A percentile compares a stretch with the other conserved stretches of the same genome.
phyloP scores from a whole-genome alignment of 257 asterid genomes.

The Lantana camara region DNA sequence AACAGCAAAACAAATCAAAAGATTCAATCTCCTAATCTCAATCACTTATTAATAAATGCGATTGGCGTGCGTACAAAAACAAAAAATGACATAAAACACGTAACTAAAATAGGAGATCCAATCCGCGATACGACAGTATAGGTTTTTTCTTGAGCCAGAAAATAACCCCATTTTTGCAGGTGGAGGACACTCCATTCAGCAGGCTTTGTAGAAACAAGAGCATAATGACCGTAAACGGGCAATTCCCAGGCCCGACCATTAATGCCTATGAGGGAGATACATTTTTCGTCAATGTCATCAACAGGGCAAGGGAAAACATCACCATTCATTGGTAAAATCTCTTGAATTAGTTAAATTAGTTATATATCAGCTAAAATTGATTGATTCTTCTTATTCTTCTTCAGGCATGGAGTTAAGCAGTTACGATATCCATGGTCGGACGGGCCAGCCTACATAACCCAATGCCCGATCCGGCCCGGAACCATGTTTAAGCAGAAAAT shows the following conservation, averaged over 20 bases:
- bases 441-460: constrained; percentile 58
- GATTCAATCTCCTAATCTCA: too few relatives aligned
- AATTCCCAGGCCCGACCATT: constrained; percentile 59
- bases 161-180: constrained; percentile 27
- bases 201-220: constrained; percentile 51
- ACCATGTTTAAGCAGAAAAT: constrained; percentile 37
- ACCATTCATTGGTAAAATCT: constrained; percentile 50
- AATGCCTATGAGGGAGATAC: constrained; percentile 41
- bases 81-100: too few relatives aligned
- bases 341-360: not conserved
- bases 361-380: not conserved
- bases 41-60: too few relatives aligned
- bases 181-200: constrained; percentile 34
- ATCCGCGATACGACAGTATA: not conserved
- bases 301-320: constrained; percentile 40
- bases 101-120: too few relatives aligned
- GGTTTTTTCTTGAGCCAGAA: not conserved
- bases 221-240: constrained; percentile 54
- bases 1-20: too few relatives aligned
- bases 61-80: too few relatives aligned
- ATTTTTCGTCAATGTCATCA: constrained; percentile 35
- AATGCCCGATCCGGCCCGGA: constrained; percentile 57
- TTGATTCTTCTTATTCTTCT: not conserved
- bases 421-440: constrained; percentile 60
- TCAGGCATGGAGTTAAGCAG: constrained; percentile 65